Evolutionary conservation across 257 asterid species (phyloP).

Genomic region (Solanum bulbocastanum): DNA sequence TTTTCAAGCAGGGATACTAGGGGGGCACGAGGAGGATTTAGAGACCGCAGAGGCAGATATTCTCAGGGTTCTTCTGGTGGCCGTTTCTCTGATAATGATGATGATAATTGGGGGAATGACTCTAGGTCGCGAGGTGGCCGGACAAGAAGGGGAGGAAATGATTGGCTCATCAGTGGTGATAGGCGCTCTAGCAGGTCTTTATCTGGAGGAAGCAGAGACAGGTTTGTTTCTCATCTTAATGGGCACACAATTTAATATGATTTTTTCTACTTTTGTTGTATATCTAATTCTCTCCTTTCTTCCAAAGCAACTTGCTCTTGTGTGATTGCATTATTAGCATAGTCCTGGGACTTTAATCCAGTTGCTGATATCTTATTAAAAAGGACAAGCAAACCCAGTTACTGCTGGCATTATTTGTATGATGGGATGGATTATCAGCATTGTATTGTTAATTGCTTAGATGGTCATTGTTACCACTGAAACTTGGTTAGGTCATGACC

Average conservation of each 20-base stretch:
- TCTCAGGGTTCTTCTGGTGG: slow-evolving; percentile 48
- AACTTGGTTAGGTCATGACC: not conserved
- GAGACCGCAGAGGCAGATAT: slow-evolving; percentile 47
- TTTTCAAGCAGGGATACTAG: slow-evolving; percentile 59
- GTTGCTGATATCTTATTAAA: not conserved
- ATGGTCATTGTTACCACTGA: not conserved
- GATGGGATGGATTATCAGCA: not conserved
- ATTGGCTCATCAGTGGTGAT: slow-evolving; percentile 67
- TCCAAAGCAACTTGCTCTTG: not conserved
- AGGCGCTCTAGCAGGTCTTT: slow-evolving; percentile 42
- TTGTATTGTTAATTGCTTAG: not conserved
- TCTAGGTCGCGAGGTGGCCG: slow-evolving; percentile 32
- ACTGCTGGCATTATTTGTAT: not conserved
- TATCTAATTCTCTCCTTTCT: not conserved
- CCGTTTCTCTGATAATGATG: slow-evolving; percentile 24
- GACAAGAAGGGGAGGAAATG: slow-evolving; percentile 54
- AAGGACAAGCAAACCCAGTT: not conserved
- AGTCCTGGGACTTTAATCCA: not conserved
- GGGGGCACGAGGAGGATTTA: slow-evolving; percentile 45
- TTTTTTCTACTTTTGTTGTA: not conserved
- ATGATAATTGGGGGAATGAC: slow-evolving; percentile 21
- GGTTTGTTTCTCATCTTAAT: slow-evolving; percentile 13
- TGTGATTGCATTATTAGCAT: not conserved
- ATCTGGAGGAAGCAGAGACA: slow-evolving; percentile 59
- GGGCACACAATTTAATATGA: not conserved